Conservation (phyloP, 83 land plant species). For the Picea abies region DNA sequence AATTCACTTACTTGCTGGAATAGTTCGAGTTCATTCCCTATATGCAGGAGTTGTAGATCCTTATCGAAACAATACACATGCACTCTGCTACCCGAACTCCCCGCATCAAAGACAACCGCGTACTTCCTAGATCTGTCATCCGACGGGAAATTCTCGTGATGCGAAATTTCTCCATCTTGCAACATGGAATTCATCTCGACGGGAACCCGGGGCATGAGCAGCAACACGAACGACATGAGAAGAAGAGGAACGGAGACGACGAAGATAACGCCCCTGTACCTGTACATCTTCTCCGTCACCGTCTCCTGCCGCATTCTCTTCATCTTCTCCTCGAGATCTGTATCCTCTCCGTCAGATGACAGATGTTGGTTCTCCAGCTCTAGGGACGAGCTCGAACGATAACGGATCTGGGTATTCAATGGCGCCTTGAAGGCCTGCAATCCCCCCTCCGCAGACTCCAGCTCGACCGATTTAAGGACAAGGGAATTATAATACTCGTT, state of each 20-base stretch:
- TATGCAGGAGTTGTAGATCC: slow-evolving; percentile 67
- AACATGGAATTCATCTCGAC: background rate
- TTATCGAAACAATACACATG: slow-evolving; percentile 90
- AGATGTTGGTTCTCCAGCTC: slow-evolving; percentile 40
- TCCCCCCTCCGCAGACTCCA: too few relatives aligned
- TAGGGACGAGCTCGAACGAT: slow-evolving; percentile 59
- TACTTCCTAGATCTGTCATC: slow-evolving; percentile 41
- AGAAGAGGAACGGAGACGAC: slow-evolving; percentile 70
- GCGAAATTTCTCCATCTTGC: slow-evolving; percentile 14
- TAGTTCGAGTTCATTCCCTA: slow-evolving; percentile 84
- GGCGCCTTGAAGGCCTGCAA: too few relatives aligned
- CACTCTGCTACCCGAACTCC: slow-evolving; percentile 98
- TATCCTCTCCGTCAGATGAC: slow-evolving; percentile 2
- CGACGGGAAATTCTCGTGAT: background rate
- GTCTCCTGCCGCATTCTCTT: slow-evolving; percentile 63
- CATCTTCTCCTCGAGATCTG: slow-evolving; percentile 34
- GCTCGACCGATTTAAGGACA: too few relatives aligned
- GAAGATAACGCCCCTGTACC: slow-evolving; percentile 66
- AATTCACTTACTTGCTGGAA: slow-evolving; percentile 56
- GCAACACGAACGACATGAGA: slow-evolving; percentile 66
- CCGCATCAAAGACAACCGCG: slow-evolving; percentile 97
- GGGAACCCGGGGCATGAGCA: slow-evolving; percentile 67
- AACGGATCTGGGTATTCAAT: slow-evolving; percentile 47
- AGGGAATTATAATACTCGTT: too few relatives aligned
- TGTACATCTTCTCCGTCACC: slow-evolving; percentile 63